Base-by-base conservation (phyloP, 352 stramenopile genomes). In the Phytophthora litchii region DNA sequence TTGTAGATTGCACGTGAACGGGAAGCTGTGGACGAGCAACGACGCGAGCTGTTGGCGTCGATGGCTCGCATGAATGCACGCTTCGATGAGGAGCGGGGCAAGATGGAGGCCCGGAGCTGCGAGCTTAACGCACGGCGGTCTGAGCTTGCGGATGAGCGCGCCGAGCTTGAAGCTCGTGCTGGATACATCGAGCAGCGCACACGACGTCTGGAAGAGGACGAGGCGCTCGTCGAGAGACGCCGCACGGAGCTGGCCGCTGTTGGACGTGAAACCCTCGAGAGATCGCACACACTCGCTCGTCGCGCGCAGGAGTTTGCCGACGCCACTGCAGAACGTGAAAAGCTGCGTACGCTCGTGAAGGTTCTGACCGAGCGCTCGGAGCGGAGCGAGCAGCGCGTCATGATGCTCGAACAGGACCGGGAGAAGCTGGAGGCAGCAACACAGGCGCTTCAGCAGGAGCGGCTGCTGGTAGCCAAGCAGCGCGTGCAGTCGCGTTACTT, bases 401-500 rank as follows among this genome's bases (percentile, higher is more conserved):
- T 64, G 20, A 52, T 70, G 57, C 60, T 92, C 3, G 51, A 85
- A 49, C 54, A 65, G 35, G 68, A 87, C 51, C 75, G 80, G 38
- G 71, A 70, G 35, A 62, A 67, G 17, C 56, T 94, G 21, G 79
- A 90, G 23, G 69, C 78, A 17, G 69, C 79, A 2, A 63, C 73
- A 12, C 60, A 70, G 19, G 73, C 86, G 42, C 64, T 94, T 37
- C 76, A 92, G 50, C 83, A 84, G 17, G 85, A 94, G 60, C 73
- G 79, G 5, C 61, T 92, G 11, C 40, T 82, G 45, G 70, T 92
- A 16, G 79, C 80, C 32, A 91, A 86, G 56, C 80, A 91, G 64
- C 85, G 82, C 36, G 59, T 87, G 60, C 76, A 94, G 63, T 92
- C 83, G 52, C 79, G 83, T 17, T 78, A 90, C 48, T 79, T 94